Evolutionary conservation across 164 flowering plant genomes (phyloP).

Genomic region (Saururus chinensis): DNA sequence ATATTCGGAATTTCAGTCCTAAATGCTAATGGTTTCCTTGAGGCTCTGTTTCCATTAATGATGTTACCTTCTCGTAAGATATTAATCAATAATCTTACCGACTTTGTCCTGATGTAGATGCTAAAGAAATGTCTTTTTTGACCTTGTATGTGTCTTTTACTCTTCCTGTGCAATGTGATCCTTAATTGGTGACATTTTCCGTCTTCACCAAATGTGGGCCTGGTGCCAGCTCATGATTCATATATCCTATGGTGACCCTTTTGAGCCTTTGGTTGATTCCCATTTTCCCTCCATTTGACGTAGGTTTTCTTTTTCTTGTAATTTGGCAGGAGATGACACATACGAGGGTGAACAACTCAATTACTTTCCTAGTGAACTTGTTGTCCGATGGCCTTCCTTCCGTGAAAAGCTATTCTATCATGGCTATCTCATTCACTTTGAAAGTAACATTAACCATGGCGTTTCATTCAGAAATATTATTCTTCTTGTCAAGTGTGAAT

Average conservation of each 20-base stretch:
- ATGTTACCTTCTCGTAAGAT: too few species aligned
- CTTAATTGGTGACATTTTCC: not conserved
- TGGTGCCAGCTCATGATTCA: not conserved
- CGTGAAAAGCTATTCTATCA: conserved; percentile 19
- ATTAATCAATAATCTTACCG: too few species aligned
- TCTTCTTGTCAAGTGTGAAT: conserved; percentile 33
- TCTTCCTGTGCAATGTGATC: too few species aligned
- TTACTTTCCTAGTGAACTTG: conserved; percentile 56
- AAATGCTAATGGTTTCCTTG: too few species aligned
- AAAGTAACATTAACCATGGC: conserved; percentile 27
- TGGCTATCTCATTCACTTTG: conserved; percentile 46
- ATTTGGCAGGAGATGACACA: not conserved
- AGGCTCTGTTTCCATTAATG: too few species aligned
- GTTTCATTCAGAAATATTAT: conserved; percentile 30
- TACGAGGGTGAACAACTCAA: conserved; percentile 24
- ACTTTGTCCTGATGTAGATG: too few species aligned
- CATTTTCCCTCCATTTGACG: not conserved
- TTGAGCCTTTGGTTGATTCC: too few species aligned
- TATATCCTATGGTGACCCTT: not conserved
- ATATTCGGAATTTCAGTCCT: too few species aligned
- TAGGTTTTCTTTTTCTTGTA: too few species aligned
- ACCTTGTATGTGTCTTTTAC: too few species aligned
- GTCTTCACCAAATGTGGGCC: not conserved
- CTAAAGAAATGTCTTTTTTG: too few species aligned
- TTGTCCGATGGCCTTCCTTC: conserved; percentile 11